These are phyloP conservation scores for Hygrocybe punicea DNA, from an alignment of 768 basidiomycete species.

Conservation along the genomic window DNA sequence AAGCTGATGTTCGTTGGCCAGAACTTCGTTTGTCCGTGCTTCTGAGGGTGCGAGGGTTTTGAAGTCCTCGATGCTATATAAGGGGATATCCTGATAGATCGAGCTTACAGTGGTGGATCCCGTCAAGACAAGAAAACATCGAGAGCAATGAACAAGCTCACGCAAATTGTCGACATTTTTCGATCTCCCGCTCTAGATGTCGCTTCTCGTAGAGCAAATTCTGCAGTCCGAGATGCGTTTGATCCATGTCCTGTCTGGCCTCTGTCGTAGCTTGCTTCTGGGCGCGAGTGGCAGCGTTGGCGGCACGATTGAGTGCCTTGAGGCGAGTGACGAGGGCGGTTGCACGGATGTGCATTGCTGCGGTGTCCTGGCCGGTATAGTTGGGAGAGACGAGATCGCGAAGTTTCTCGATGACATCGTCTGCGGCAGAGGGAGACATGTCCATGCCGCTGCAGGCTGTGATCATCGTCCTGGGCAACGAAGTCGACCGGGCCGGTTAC, in stretches of 20 bases:
- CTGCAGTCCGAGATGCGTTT: slow-evolving; percentile 80
- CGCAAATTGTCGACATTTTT: slow-evolving; percentile 91
- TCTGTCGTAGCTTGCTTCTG: slow-evolving; percentile 71
- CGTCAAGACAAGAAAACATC: too few species aligned
- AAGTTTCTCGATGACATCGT: slow-evolving; percentile 58
- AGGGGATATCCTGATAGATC: slow-evolving; percentile 81
- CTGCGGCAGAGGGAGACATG: slow-evolving; percentile 36
- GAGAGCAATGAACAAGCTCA: slow-evolving; percentile 43
- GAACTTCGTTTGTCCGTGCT: slow-evolving; percentile 55
- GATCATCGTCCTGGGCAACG: slow-evolving; percentile 6
- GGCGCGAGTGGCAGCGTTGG: slow-evolving; percentile 65
- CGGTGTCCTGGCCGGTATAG: slow-evolving; percentile 44
- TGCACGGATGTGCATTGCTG: slow-evolving; percentile 59
- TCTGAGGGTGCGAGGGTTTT: slow-evolving; percentile 63
- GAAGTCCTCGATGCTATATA: slow-evolving; percentile 71
- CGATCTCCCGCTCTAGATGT: slow-evolving; percentile 87
- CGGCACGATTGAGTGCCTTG: slow-evolving; percentile 72
- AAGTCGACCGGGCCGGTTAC: not conserved
- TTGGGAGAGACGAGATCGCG: slow-evolving; percentile 56
- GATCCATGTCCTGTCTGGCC: slow-evolving; percentile 85
- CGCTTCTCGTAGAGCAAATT: slow-evolving; percentile 87
- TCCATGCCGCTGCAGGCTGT: slow-evolving; percentile 20
- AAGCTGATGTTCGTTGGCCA: slow-evolving; percentile 72
- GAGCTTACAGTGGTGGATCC: slow-evolving; percentile 47
- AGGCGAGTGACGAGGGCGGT: slow-evolving; percentile 76